A percentile compares a stretch with the other conserved stretches of the same genome.
These are phyloP conservation scores for Cenchrus americanus DNA, from an alignment of 176 grass and related monocot genomes.

Conservation along the genomic window DNA sequence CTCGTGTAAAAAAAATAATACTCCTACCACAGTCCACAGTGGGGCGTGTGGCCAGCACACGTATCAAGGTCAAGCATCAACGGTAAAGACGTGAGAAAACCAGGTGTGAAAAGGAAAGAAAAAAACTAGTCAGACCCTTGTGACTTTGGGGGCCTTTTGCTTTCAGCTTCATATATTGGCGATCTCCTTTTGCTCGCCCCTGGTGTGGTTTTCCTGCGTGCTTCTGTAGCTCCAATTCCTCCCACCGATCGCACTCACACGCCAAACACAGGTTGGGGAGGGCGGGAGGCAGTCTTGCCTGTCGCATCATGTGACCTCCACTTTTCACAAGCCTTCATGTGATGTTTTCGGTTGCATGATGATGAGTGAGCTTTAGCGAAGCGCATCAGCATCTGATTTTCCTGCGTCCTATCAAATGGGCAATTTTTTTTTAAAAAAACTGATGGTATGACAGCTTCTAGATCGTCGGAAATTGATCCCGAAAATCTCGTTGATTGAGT, in stretches of 20 bases:
- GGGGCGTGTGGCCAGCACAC: slow-evolving; percentile 9
- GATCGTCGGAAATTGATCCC: not conserved
- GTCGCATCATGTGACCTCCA: not conserved
- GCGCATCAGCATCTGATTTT: not conserved
- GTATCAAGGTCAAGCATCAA: not conserved
- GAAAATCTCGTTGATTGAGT: not conserved
- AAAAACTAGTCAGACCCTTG: not conserved
- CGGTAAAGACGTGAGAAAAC: not conserved
- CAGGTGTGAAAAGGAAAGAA: not conserved
- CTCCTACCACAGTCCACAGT: too few species aligned
- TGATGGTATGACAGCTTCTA: not conserved
- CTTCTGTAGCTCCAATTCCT: not conserved
- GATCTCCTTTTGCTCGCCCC: not conserved
- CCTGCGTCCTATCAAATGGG: not conserved
- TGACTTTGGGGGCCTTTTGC: not conserved
- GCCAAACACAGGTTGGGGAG: not conserved
- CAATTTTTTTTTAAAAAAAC: too few species aligned
- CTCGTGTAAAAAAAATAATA: not conserved
- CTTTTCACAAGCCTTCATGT: slow-evolving; percentile 17
- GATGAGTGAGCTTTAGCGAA: not conserved
- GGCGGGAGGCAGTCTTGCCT: not conserved
- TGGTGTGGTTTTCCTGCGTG: not conserved
- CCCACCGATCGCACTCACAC: not conserved
- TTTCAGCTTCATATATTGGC: not conserved
- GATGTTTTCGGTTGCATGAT: slow-evolving; percentile 1